A percentile compares a stretch with the other conserved stretches of the same genome.
Evolutionary conservation across 1,139 yeast species (phyloP).

Genomic region (Arxiozyma slooffiae): DNA sequence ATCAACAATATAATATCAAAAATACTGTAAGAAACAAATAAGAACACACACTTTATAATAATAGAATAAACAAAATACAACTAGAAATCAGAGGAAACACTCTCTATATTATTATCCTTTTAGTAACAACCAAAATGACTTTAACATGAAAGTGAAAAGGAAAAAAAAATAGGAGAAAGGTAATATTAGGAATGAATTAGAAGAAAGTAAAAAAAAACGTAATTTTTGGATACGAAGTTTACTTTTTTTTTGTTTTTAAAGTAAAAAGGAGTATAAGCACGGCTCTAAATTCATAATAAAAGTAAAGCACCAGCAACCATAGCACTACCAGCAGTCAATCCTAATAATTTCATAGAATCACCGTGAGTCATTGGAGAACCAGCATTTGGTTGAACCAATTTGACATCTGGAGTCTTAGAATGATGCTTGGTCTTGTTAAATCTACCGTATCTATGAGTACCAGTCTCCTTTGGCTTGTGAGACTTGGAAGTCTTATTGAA

Average conservation of each 20-base stretch:
- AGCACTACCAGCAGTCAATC: conserved; percentile 32
- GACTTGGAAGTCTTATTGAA: conserved; percentile 41
- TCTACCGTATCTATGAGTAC: conserved; percentile 31
- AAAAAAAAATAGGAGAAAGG: neutral
- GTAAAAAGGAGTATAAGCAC: neutral
- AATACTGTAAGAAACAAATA: neutral
- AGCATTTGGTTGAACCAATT: conserved; percentile 16
- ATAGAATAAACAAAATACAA: neutral
- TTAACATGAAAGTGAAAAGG: neutral
- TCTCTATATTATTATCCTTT: neutral
- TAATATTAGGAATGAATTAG: neutral
- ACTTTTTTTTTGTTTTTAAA: neutral
- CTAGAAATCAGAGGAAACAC: neutral
- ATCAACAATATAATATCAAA: neutral
- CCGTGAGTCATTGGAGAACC: conserved; percentile 28
- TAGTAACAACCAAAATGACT: neutral
- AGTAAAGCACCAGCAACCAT: conserved; percentile 34
- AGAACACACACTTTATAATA: neutral
- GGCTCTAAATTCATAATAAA: conserved; percentile 17
- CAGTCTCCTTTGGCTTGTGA: conserved; percentile 16
- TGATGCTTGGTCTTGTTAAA: conserved; percentile 37
- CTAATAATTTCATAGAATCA: conserved; percentile 20
- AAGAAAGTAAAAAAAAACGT: too few species aligned
- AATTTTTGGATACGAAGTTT: too few species aligned
- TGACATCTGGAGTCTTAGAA: conserved; percentile 19